Base-by-base conservation (phyloP, 345 rosid genomes). In the Clausena lansium region DNA sequence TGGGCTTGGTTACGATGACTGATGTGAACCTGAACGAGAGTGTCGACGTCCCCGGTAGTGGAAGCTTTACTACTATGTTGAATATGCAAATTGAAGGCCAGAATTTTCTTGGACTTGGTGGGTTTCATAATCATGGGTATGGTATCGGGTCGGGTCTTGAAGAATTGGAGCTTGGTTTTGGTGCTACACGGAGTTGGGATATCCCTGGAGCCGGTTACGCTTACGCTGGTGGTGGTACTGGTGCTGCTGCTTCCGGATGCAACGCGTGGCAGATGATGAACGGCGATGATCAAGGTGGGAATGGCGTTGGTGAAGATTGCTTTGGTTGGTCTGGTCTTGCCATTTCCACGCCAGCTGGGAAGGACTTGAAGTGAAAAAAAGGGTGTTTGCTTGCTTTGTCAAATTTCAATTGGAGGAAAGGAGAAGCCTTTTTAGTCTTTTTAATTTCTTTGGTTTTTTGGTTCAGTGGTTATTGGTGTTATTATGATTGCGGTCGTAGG, bases 241-340 rank as follows among this genome's bases (percentile, higher is more conserved):
- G 62, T 24, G 39, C 74, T 1, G 76, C 69, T 54, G 39, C 74
- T 24, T 47, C 45, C 8, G 86, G 84, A 62, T 81, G 83, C 74
- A 83, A 74, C 77, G 50, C 81, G 47, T 87, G 87, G 92, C 91
- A 79, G 78, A 28, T 79, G 63, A 41, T 78, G 57, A 76, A 32
- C n/a, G 70, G 75, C 20, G 84, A 80, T 27, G 86, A 73, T 13
- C 79, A 70, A n/a, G 79, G 71, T 20, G 75, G 71, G 7, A 66
- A 59, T 69, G 88, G 80, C n/a, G 83, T 45, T 8, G 92, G 80
- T 25, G 87, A 80, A 20, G 89, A 89, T 5, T 83, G 82, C 57
- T 86, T 86, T 58, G 75, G 77, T 32, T 90, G 89, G 91, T 88
- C 93, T 20, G 86, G 87, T 67, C 86, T 88, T n/a, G 89, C 88